Evolutionary conservation across 23 red algal genomes (phyloP), one percentile per base, ranked within the genome.

Genomic region (Agarophyton chilense): DNA sequence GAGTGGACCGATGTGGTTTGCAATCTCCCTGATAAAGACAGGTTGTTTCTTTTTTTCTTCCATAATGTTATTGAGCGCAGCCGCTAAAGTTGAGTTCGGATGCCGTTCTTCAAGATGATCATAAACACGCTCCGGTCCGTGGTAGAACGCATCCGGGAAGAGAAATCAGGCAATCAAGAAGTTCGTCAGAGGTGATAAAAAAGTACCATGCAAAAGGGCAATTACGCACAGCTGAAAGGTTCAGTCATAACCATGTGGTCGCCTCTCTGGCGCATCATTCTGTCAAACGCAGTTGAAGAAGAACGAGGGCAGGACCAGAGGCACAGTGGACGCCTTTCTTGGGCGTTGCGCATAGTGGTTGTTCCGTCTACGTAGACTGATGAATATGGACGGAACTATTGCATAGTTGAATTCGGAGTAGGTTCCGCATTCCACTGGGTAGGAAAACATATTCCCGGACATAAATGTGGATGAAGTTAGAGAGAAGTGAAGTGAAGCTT

Each of bases 221-320:
- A n/a, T n/a, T n/a, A n/a, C 76, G 1, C 38, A 80, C 76, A 80
- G 11, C 32, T 58, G 29, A 80, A 80, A 9, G 76, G 76, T 31
- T 80, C 76, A 3, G 76, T 80, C 2, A 80, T 41, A 0, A 80
- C 51, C 10, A 19, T 58, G 43, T 80, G 54, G 19, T 80, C 76
- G 2, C 76, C 47, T 43, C 76, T 57, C 29, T 80, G 41, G 2
- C 76, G 5, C 76, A 80, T 80, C 76, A 80, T 80, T 39, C 58
- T 80, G 76, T 80, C 51, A 61, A 80, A 57, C 19, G 76, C 76
- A 10, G 76, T 80, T 17, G 51, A 80, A 0, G 54, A 5, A 52
- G 76, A 58, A 26, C 76, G 76, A 10, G 76, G 51, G 19, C 24
- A 56, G 9, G 76, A 49, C 76, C 76, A 80, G 2, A 58, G 76